These are phyloP conservation scores for Viridothelium virens DNA, from an alignment of 495 filamentous ascomycete genomes.

Conservation along the genomic window DNA sequence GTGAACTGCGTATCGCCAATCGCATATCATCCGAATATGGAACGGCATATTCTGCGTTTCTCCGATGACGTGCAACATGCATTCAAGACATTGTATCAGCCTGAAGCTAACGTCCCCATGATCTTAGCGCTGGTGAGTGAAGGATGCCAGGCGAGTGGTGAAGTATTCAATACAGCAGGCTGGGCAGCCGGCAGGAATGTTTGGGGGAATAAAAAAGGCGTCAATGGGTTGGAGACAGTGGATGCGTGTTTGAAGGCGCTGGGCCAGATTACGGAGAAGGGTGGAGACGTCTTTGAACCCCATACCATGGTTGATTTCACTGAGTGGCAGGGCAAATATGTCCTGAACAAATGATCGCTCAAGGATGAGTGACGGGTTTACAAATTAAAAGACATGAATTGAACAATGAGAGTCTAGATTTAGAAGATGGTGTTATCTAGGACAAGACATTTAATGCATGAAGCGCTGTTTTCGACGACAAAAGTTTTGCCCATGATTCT, in stretches of 20 bases:
- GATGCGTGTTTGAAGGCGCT: neutral
- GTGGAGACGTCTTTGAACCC: neutral
- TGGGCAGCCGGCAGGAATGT: neutral
- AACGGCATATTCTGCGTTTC: constrained; percentile 6
- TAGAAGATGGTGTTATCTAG: neutral
- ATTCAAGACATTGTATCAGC: neutral
- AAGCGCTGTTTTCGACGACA: too few relatives aligned
- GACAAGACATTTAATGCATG: too few relatives aligned
- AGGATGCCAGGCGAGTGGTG: neutral
- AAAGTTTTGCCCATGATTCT: too few relatives aligned
- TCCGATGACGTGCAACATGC: neutral
- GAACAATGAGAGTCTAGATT: neutral
- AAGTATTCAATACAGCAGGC: constrained; percentile 1
- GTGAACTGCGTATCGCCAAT: constrained; percentile 15
- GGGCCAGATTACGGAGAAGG: neutral
- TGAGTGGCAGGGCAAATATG: constrained; percentile 5
- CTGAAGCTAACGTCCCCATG: constrained; percentile 14
- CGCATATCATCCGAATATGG: constrained; percentile 12
- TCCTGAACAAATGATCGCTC: neutral
- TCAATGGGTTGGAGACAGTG: neutral
- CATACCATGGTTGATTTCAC: constrained; percentile 1
- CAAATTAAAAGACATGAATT: neutral
- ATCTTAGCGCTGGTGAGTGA: constrained; percentile 14
- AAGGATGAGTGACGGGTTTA: neutral
- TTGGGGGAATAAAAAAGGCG: neutral